Base-by-base conservation (phyloP, 2,329 filamentous ascomycete species). In the Cephalotrichum gorgonifer region DNA sequence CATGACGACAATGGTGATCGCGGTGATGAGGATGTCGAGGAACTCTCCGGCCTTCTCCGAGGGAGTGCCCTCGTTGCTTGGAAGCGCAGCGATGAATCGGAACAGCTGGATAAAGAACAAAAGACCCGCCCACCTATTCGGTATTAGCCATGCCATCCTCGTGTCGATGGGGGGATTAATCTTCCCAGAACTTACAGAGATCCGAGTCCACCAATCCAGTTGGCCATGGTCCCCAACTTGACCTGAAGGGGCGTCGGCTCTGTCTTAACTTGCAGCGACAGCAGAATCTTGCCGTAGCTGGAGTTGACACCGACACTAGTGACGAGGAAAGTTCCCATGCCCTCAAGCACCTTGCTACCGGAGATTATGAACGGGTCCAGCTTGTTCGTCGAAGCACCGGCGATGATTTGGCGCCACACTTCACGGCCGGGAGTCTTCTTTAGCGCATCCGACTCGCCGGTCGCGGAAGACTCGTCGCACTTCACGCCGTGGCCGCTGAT, bases 71-170 rank as follows among this genome's bases (percentile, higher is more conserved):
- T 54, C 42, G 56, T 76, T 79, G 30, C 66, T 57, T 7, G 75
- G 74, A 8, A 90, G 72, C 15, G 73, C 64, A 31, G 76, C 82
- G 26, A 87, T 68, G 60, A 89, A 91, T 58, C 86, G 83, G 69
- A 91, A 86, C 57, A 90, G 79, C 15, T 90, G 71, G 23, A 88
- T 83, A 46, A 88, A 66, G 61, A 91, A 91, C 23, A 91, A 72
- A 9, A 89, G 78, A 78, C 56, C 83, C 78, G 23, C 75, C 76
- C 20, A 63, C 50, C 52, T 63, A 27, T 47, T 65, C 20, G 62
- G 55, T 57, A 6, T 35, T 23, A 22, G 22, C 4, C n/a, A n/a
- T n/a, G 6, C 9, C 11, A 20, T 14, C 17, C 17, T 23, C n/a
- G 2, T 17, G 9, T 22, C 30, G 58, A 52, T 22, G 69, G 65